Evolutionary conservation across 345 rosid genomes (phyloP).

Genomic region (Aurinia saxatilis): DNA sequence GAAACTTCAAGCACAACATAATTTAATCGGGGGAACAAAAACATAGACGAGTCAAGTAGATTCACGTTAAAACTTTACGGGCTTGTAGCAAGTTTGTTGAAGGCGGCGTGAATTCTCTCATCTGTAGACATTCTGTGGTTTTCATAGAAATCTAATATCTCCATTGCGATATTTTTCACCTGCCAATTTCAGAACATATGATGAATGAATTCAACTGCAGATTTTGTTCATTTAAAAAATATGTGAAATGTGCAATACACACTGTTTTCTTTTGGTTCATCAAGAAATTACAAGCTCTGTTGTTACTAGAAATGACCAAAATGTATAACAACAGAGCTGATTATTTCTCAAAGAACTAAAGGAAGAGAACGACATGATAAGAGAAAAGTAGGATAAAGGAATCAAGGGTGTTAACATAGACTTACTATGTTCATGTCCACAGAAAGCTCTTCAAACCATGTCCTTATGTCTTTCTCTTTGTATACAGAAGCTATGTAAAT

Average conservation of each 20-base stretch:
- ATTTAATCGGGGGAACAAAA: background rate
- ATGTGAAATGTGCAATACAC: no score
- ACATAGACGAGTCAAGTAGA: background rate
- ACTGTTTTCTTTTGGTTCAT: no score
- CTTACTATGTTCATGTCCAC: slow-evolving; percentile 98
- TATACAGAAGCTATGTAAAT: slow-evolving; percentile 69
- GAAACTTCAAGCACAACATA: background rate
- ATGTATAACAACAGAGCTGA: background rate
- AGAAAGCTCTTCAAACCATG: slow-evolving; percentile 98
- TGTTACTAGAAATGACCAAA: background rate
- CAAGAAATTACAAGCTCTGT: no score
- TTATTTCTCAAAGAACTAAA: background rate
- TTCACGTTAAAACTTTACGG: slow-evolving; percentile 23
- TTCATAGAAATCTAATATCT: slow-evolving; percentile 49
- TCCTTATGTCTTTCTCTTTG: slow-evolving; percentile 66
- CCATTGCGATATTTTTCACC: slow-evolving; percentile 53
- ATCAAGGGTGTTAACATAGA: background rate
- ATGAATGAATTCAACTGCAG: no score
- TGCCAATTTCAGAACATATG: slow-evolving; percentile 11
- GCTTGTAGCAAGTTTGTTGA: slow-evolving; percentile 59
- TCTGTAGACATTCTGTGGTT: slow-evolving; percentile 35
- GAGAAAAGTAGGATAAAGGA: background rate
- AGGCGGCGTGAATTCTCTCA: slow-evolving; percentile 32
- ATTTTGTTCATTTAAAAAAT: no score
- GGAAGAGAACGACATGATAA: background rate